Percentiles rank a stretch among this genome's conserved stretches.
Evolutionary conservation across 257 asterid genomes (phyloP).

Genomic region (Coffea eugenioides): DNA sequence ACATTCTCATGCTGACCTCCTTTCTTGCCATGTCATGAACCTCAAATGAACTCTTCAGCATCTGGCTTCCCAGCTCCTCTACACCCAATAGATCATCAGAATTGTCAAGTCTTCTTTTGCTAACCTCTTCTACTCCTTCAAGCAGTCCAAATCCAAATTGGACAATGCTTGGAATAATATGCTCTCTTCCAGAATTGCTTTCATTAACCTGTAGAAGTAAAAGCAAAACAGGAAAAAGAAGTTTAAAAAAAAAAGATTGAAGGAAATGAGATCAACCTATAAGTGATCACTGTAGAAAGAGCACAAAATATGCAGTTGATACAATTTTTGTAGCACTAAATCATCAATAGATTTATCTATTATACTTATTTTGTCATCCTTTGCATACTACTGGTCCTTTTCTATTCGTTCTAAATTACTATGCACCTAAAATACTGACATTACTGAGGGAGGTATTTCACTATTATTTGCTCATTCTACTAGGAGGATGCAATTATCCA

Average conservation of each 20-base stretch:
- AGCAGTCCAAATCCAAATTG: constrained; percentile 78
- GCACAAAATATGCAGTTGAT: neutral
- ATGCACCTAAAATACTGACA: neutral
- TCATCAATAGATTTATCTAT: neutral
- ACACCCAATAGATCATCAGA: constrained; percentile 65
- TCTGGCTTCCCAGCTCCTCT: constrained; percentile 64
- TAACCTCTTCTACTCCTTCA: constrained; percentile 67
- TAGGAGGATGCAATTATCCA: neutral
- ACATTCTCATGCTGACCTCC: constrained; percentile 49
- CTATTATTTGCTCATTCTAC: neutral
- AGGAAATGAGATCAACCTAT: neutral
- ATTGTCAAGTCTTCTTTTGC: constrained; percentile 40
- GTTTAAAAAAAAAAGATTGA: neutral
- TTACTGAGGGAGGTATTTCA: neutral
- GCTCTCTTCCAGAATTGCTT: constrained; percentile 79
- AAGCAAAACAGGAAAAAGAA: constrained; percentile 11
- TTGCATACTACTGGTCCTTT: neutral
- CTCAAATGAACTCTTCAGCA: constrained; percentile 79
- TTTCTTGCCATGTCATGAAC: constrained; percentile 85
- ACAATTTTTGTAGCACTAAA: neutral
- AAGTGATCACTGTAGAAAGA: neutral
- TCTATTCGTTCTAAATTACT: neutral
- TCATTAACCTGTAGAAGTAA: constrained; percentile 54
- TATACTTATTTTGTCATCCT: neutral
- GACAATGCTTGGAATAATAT: constrained; percentile 75